A percentile compares a stretch with the other conserved stretches of the same genome.
phyloP scores from a whole-genome alignment of 139 green algal genomes.

The Klebsormidium nitens region DNA sequence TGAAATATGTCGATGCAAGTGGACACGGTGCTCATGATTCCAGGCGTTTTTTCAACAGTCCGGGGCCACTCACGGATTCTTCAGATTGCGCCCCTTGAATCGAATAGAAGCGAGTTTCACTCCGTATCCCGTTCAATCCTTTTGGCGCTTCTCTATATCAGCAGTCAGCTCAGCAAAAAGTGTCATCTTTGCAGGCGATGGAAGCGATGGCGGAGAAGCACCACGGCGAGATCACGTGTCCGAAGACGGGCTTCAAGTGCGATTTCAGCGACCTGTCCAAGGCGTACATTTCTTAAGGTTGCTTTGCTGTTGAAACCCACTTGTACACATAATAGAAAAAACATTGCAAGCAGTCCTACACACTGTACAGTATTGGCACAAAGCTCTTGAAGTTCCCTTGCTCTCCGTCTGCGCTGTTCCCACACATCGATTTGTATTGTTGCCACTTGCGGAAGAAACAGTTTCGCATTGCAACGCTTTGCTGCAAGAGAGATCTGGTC shows the following conservation, averaged over 20 bases:
- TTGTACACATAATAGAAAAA: no score
- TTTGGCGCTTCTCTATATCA: conserved; percentile 7
- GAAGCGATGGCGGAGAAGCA: conserved; percentile 37
- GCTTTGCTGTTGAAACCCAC: no score
- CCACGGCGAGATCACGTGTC: conserved; percentile 56
- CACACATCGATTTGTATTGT: no score
- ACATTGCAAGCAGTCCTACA: no score
- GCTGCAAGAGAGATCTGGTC: no score
- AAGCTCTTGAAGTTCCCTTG: no score
- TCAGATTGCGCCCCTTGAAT: not conserved
- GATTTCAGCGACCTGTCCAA: conserved; percentile 24
- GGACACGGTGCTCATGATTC: not conserved
- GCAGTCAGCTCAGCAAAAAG: conserved; percentile 31
- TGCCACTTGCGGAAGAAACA: no score
- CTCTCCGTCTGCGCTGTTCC: no score
- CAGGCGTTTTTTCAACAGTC: not conserved
- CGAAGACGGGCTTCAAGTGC: conserved; percentile 48
- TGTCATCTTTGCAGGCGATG: conserved; percentile 23
- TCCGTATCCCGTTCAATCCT: not conserved
- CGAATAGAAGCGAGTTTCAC: not conserved
- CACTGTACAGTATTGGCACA: no score
- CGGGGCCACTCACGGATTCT: not conserved
- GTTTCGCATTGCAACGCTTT: no score
- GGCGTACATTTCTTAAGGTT: conserved; percentile 33
- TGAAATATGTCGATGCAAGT: not conserved